These are phyloP conservation scores for Calycina herbarum DNA, from an alignment of 2,329 filamentous ascomycete species.

Conservation along the genomic window DNA sequence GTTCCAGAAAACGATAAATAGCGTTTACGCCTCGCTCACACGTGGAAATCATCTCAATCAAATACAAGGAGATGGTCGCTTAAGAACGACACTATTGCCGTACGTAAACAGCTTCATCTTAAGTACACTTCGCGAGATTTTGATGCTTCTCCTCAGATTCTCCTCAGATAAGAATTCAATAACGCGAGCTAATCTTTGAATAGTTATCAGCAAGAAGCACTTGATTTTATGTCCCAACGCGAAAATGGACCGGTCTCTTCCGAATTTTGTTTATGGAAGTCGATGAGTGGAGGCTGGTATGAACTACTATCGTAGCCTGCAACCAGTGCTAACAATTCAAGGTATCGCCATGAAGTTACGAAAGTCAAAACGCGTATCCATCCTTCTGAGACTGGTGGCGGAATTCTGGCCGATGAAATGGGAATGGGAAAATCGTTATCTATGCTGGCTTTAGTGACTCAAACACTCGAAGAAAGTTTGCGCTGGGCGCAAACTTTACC, in stretches of 20 bases:
- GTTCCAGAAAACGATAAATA: neutral
- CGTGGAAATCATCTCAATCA: neutral
- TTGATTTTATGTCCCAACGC: slow-evolving; percentile 43
- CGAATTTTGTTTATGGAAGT: slow-evolving; percentile 39
- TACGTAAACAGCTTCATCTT: neutral
- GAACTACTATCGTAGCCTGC: slow-evolving; percentile 26
- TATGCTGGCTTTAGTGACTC: slow-evolving; percentile 46
- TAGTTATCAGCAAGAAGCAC: slow-evolving; percentile 43
- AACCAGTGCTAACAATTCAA: neutral
- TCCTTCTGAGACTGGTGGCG: slow-evolving; percentile 56
- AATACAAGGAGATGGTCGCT: neutral
- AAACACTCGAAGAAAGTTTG: slow-evolving; percentile 41
- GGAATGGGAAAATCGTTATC: slow-evolving; percentile 56
- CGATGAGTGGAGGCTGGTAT: slow-evolving; percentile 30
- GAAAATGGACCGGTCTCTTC: slow-evolving; percentile 40
- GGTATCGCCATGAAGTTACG: slow-evolving; percentile 39
- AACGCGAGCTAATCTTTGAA: neutral
- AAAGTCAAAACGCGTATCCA: neutral
- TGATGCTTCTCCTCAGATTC: too few species aligned
- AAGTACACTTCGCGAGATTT: too few species aligned
- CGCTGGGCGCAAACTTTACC: slow-evolving; percentile 10
- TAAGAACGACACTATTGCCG: neutral
- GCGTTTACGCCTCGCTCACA: neutral
- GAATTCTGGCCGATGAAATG: slow-evolving; percentile 57
- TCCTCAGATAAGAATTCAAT: too few species aligned